These are phyloP conservation scores for Xeromyces bisporus DNA, from an alignment of 495 filamentous ascomycete genomes.

Conservation along the genomic window DNA sequence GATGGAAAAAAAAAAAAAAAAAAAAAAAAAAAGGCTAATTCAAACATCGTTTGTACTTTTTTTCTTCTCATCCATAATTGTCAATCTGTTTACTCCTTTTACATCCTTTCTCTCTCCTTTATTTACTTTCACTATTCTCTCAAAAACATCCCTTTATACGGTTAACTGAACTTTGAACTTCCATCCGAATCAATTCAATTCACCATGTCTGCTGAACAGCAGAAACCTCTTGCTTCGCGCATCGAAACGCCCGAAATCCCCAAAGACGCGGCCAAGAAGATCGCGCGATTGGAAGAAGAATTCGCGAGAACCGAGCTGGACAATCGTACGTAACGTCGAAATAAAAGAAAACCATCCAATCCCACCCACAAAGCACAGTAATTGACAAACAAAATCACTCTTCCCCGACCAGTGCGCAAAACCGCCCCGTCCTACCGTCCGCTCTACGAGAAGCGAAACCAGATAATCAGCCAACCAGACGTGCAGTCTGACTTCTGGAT, in stretches of 20 bases:
- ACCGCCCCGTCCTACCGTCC: conserved; percentile 26
- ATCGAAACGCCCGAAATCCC: conserved; percentile 19
- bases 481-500: conserved; percentile 63
- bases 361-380: too few relatives aligned
- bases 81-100: background rate
- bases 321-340: conserved; percentile 18
- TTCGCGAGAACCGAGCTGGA: conserved; percentile 23
- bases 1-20: too few relatives aligned
- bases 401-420: conserved; percentile 25
- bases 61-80: background rate
- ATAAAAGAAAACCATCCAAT: too few relatives aligned
- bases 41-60: background rate
- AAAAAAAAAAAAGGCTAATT: conserved; percentile 3
- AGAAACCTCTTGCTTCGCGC: conserved; percentile 17
- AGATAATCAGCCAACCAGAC: conserved; percentile 44
- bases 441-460: conserved; percentile 56
- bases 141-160: background rate
- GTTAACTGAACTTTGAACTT: background rate
- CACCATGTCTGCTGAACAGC: conserved; percentile 14
- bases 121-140: conserved; percentile 1
- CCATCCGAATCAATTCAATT: background rate
- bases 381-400: too few relatives aligned
- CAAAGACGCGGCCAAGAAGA: conserved; percentile 15
- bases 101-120: conserved; percentile 1
- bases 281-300: conserved; percentile 21